Evolutionary conservation across 139 green algal genomes (phyloP).

Genomic region (Closterium sp.): DNA sequence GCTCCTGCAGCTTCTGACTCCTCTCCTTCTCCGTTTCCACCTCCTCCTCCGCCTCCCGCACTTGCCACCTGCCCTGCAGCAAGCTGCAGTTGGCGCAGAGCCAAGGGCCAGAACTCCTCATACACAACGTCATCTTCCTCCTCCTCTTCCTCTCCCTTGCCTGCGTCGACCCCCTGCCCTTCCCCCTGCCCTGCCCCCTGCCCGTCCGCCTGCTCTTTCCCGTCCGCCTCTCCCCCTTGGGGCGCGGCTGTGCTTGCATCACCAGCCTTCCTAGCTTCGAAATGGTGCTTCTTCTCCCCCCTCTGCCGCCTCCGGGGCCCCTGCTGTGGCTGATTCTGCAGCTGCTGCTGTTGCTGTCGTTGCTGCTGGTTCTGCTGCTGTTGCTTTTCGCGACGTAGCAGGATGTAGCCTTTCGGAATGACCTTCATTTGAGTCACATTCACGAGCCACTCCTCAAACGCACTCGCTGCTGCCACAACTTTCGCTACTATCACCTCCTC

Average conservation of each 20-base stretch:
- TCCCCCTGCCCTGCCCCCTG: neutral
- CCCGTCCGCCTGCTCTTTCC: neutral
- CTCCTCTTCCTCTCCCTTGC: neutral
- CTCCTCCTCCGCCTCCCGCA: neutral
- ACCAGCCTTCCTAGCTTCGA: neutral
- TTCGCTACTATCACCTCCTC: slow-evolving; percentile 36
- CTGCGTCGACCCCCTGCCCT: too few relatives aligned
- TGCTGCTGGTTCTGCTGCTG: neutral
- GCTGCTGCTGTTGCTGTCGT: neutral
- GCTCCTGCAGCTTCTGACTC: neutral
- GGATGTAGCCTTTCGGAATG: slow-evolving; percentile 33
- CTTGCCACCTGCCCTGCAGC: neutral
- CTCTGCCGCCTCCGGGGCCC: neutral
- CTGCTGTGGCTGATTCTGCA: neutral
- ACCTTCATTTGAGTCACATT: slow-evolving; percentile 4
- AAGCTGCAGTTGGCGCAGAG: slow-evolving; percentile 63
- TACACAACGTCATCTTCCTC: slow-evolving; percentile 30
- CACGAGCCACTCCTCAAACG: slow-evolving; percentile 50
- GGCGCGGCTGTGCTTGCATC: neutral
- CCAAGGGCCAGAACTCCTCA: slow-evolving; percentile 79
- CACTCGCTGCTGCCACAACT: neutral
- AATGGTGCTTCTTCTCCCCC: neutral
- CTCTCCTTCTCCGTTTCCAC: neutral
- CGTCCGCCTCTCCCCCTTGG: neutral
- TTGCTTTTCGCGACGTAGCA: slow-evolving; percentile 23